phyloP scores from a whole-genome alignment of 768 basidiomycete species.

The Tylopilus sp. region DNA sequence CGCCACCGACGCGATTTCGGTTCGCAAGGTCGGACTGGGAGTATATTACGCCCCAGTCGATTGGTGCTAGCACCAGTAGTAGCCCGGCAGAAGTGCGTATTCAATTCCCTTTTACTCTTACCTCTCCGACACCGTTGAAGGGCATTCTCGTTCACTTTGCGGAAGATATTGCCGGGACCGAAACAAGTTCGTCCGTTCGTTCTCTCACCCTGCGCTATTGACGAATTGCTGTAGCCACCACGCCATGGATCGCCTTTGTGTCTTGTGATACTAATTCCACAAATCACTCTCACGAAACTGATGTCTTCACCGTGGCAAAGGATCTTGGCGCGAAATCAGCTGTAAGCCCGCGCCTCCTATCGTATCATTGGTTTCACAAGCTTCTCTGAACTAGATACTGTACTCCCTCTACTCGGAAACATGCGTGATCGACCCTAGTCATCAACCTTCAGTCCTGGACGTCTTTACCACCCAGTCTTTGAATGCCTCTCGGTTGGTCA shows the following conservation, averaged over 20 bases:
- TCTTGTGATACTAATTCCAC: conserved; percentile 80
- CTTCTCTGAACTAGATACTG: conserved; percentile 50
- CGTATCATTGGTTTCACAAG: not conserved
- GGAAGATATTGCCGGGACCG: conserved; percentile 50
- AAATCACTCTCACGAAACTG: conserved; percentile 51
- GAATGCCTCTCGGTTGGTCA: conserved; percentile 51
- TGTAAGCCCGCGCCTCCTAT: conserved; percentile 39
- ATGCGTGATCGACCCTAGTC: conserved; percentile 73
- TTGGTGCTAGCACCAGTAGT: conserved; percentile 39
- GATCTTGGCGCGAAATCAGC: conserved; percentile 79
- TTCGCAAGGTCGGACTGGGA: conserved; percentile 46
- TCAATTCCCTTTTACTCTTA: not conserved
- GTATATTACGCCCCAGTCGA: conserved; percentile 59
- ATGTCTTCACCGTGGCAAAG: conserved; percentile 80
- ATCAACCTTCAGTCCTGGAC: conserved; percentile 66
- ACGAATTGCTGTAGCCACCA: conserved; percentile 45
- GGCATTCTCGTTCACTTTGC: conserved; percentile 85
- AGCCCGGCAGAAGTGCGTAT: conserved; percentile 54
- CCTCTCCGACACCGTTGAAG: conserved; percentile 32
- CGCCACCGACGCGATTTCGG: conserved; percentile 8
- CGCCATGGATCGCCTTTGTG: conserved; percentile 91
- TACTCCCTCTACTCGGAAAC: conserved; percentile 72
- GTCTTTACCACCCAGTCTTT: conserved; percentile 71
- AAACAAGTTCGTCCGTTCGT: conserved; percentile 47
- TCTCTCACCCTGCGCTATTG: conserved; percentile 16